phyloP scores from a whole-genome alignment of 2,329 filamentous ascomycete species.

The Emmonsia crescens region DNA sequence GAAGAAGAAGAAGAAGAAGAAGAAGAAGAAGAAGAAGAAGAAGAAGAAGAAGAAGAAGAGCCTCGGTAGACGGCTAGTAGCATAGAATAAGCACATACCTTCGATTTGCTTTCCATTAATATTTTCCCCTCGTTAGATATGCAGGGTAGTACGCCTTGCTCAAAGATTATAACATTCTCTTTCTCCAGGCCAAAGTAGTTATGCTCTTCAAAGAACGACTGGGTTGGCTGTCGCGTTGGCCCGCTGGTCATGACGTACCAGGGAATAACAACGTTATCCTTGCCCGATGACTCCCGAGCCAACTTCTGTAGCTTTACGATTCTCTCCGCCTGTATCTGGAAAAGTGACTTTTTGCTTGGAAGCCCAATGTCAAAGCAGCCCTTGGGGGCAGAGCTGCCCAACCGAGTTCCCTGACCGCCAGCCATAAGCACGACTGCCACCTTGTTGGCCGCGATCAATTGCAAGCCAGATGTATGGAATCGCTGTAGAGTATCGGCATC shows the following conservation, averaged over 20 bases:
- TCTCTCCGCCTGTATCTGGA: conserved; percentile 94
- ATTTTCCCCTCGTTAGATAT: conserved; percentile 98
- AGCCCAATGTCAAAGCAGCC: conserved; percentile 96
- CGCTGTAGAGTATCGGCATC: conserved; percentile 62
- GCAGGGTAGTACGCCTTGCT: conserved; percentile 93
- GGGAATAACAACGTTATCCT: conserved; percentile 57
- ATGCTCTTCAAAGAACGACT: conserved; percentile 83
- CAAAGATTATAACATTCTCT: conserved; percentile 84
- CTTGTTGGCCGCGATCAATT: conserved; percentile 56
- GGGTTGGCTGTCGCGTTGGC: conserved; percentile 82
- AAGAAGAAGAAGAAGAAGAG: background rate
- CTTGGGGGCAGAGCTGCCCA: conserved; percentile 92
- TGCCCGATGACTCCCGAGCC: conserved; percentile 58
- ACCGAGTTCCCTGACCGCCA: conserved; percentile 85
- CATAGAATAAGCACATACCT: conserved; percentile 36
- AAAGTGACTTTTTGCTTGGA: conserved; percentile 84
- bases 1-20: background rate
- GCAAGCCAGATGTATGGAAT: conserved; percentile 68
- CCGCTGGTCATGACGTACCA: conserved; percentile 99
- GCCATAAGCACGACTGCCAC: conserved; percentile 90
- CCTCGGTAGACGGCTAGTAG: background rate
- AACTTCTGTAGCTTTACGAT: conserved; percentile 78
- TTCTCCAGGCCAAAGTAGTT: conserved; percentile 80
- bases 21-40: background rate
- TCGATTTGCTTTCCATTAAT: conserved; percentile 77